These are phyloP conservation scores for Solanum sitiens DNA, from an alignment of 257 asterid genomes.

Conservation along the genomic window DNA sequence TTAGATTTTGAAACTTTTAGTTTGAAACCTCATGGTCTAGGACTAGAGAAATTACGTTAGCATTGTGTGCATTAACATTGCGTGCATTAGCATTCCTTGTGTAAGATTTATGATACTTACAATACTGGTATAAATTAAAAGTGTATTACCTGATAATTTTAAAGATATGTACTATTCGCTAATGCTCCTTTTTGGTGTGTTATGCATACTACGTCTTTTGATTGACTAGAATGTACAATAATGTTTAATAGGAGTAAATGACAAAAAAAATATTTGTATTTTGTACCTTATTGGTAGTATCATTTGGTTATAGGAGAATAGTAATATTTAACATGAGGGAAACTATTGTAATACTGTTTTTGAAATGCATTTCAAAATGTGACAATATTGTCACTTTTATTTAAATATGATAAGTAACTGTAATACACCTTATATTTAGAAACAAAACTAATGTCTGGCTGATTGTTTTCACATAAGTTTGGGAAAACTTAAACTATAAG, in stretches of 20 bases:
- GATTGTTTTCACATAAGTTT: not conserved
- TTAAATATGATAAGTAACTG: too few relatives aligned
- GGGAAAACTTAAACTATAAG: not conserved
- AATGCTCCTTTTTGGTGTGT: not conserved
- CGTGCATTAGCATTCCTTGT: too few relatives aligned
- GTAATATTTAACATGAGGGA: not conserved
- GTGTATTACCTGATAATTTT: not conserved
- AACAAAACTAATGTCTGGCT: too few relatives aligned
- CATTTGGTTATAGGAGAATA: too few relatives aligned
- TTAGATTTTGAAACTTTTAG: too few relatives aligned
- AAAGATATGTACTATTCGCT: too few relatives aligned
- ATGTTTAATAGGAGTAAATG: not conserved
- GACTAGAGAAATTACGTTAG: too few relatives aligned
- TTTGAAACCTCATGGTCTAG: too few relatives aligned
- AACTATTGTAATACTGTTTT: not conserved
- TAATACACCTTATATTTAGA: not conserved
- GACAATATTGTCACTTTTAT: not conserved
- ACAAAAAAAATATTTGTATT: not conserved
- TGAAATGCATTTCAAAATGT: not conserved
- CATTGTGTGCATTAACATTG: too few relatives aligned
- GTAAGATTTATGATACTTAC: too few relatives aligned
- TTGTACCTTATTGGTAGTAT: not conserved
- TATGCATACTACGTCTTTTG: too few relatives aligned
- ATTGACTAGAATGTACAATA: not conserved
- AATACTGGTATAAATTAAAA: too few relatives aligned